Conservation (phyloP, 345 rosid genomes). For the Pugionium cornutum region DNA sequence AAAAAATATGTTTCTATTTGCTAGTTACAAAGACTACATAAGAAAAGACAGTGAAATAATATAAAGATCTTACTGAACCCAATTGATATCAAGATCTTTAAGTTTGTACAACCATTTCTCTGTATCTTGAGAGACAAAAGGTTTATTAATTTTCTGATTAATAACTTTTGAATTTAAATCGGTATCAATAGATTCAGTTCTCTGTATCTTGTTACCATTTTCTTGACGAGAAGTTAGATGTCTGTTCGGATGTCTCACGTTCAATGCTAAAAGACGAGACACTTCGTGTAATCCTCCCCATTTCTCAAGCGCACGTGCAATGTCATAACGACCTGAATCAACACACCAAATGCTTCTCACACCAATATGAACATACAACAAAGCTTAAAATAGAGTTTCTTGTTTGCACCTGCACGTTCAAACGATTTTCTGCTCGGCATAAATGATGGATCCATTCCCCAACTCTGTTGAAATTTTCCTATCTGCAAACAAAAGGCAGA, state of each 20-base stretch:
- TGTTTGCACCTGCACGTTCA: constrained; percentile 79
- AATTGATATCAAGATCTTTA: constrained; percentile 70
- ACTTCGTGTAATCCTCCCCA: constrained; percentile 96
- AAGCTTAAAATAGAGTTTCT: constrained; percentile 2
- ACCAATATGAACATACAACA: neutral
- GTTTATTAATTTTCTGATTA: constrained; percentile 36
- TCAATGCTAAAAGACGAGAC: constrained; percentile 72
- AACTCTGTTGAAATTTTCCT: constrained; percentile 68
- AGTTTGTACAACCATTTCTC: constrained; percentile 71
- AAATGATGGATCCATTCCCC: constrained; percentile 96
- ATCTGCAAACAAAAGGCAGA: constrained; percentile 48
- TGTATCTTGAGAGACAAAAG: constrained; percentile 68
- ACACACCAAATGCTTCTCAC: constrained; percentile 6
- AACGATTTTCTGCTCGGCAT: constrained; percentile 98
- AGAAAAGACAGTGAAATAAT: neutral
- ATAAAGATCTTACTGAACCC: constrained; percentile 55
- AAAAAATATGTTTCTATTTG: neutral
- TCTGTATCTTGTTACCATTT: constrained; percentile 37
- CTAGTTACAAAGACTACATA: neutral
- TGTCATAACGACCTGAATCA: constrained; percentile 80
- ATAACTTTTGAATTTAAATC: constrained; percentile 35
- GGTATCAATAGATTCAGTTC: constrained; percentile 37
- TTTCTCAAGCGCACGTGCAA: constrained; percentile 92
- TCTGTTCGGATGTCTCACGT: constrained; percentile 71
- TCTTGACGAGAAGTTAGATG: constrained; percentile 50